Percentiles rank a stretch among this genome's conserved stretches.
Conservation (phyloP, 306 rosid genomes). For the Cucumis sativus region DNA sequence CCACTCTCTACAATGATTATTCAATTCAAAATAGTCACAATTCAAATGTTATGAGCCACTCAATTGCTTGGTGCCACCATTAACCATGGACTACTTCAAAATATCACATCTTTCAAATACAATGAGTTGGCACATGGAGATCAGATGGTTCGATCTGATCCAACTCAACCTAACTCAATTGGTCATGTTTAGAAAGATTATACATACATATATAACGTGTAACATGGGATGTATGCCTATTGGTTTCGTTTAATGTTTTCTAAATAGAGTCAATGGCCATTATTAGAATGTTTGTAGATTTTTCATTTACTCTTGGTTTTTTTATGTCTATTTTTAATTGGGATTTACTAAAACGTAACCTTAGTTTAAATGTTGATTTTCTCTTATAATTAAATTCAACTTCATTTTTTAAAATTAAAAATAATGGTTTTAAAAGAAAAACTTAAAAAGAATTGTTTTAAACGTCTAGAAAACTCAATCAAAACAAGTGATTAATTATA, state of each 20-base stretch:
- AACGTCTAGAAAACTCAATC: too few species aligned
- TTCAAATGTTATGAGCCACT: slow-evolving; percentile 7
- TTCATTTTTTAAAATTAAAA: too few species aligned
- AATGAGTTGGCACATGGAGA: slow-evolving; percentile 14
- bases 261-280: neutral
- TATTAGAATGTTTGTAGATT: neutral
- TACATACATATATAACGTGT: neutral
- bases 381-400: too few species aligned
- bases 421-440: too few species aligned
- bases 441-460: too few species aligned
- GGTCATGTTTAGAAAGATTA: neutral
- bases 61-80: neutral
- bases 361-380: neutral
- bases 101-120: slow-evolving; percentile 44
- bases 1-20: slow-evolving; percentile 10
- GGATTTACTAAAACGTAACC: neutral
- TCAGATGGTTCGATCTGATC: neutral
- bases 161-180: neutral
- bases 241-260: neutral
- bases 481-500: too few species aligned
- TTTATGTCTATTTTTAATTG: neutral
- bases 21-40: neutral
- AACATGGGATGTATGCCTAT: neutral
- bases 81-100: slow-evolving; percentile 61
- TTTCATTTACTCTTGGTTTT: neutral